Conservation (phyloP, 805 yeast species). For the Sugiyamaella floridensis region DNA sequence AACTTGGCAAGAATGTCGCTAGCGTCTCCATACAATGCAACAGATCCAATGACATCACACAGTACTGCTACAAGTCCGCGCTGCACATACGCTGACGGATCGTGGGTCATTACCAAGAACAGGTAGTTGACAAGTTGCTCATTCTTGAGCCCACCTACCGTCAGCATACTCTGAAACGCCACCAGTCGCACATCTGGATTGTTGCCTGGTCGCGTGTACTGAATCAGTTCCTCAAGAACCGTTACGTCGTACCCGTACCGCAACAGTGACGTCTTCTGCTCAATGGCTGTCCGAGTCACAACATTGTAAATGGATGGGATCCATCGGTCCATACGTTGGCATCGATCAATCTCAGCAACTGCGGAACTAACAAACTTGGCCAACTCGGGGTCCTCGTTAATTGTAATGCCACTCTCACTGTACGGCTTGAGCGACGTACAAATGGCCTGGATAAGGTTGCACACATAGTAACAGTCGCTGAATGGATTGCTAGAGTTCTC, state of each 20-base stretch:
- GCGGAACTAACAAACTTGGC: conserved; percentile 36
- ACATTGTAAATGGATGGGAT: conserved; percentile 61
- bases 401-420: neutral
- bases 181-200: conserved; percentile 50
- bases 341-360: conserved; percentile 62
- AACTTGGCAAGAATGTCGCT: neutral
- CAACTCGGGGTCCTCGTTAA: conserved; percentile 26
- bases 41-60: conserved; percentile 48
- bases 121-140: conserved; percentile 52
- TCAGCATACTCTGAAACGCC: conserved; percentile 64
- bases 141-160: conserved; percentile 73
- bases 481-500: conserved; percentile 77
- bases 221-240: conserved; percentile 48
- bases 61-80: conserved; percentile 44
- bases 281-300: conserved; percentile 50
- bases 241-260: conserved; percentile 46
- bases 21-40: conserved; percentile 54
- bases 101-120: conserved; percentile 50
- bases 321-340: conserved; percentile 78
- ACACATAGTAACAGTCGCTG: conserved; percentile 63
- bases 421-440: conserved; percentile 33
- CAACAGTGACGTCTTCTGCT: conserved; percentile 54
- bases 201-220: conserved; percentile 43
- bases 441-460: conserved; percentile 50
- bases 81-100: conserved; percentile 47